phyloP scores from a whole-genome alignment of 257 asterid genomes.

The Primulina eburnea region DNA sequence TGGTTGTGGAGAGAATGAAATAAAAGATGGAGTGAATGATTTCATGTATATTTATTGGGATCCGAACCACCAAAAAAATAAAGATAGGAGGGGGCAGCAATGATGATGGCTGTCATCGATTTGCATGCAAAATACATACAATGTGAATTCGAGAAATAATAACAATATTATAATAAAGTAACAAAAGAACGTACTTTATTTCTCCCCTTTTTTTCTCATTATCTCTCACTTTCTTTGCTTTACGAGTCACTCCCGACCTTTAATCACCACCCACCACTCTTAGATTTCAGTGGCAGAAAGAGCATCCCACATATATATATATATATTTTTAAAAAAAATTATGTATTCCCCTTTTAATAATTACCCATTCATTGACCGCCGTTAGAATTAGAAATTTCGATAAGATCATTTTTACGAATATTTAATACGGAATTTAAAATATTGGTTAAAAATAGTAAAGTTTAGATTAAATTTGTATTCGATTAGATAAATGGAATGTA shows the following conservation, averaged over 20 bases:
- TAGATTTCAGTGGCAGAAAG: constrained; percentile 28
- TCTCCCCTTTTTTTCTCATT: constrained; percentile 22
- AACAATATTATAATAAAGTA: neutral
- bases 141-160: constrained; percentile 10
- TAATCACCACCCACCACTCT: constrained; percentile 22
- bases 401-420: too few species aligned
- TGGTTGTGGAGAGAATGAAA: neutral
- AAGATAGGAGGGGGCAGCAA: constrained; percentile 28
- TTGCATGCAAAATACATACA: constrained; percentile 27
- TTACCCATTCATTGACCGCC: neutral
- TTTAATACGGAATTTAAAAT: too few species aligned
- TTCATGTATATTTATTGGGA: constrained; percentile 33
- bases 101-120: constrained; percentile 19
- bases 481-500: too few species aligned
- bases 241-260: constrained; percentile 20
- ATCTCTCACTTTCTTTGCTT: constrained; percentile 32
- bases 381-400: too few species aligned
- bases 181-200: constrained; percentile 20
- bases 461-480: too few species aligned
- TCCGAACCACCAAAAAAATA: constrained; percentile 20
- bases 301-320: neutral
- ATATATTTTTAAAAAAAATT: neutral
- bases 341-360: neutral
- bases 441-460: too few species aligned
- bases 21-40: neutral